Conservation (phyloP, 371 early-diverging fungal species). For the Parasitella parasitica region DNA sequence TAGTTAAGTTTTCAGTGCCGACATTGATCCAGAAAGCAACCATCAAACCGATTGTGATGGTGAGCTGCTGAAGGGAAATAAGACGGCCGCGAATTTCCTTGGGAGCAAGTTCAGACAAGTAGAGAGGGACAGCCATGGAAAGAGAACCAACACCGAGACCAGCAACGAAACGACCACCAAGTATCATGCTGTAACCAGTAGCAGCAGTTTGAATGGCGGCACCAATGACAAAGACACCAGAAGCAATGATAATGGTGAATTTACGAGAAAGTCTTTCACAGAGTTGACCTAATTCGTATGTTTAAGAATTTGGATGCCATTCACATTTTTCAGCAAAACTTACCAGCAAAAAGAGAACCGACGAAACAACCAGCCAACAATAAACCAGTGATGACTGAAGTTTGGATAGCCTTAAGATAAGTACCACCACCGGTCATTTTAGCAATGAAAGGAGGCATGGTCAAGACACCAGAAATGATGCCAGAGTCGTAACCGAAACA, state of each 20-base stretch:
- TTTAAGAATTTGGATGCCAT: no score
- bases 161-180: slow-evolving; percentile 68
- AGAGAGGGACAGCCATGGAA: slow-evolving; percentile 62
- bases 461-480: slow-evolving; percentile 51
- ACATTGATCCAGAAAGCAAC: slow-evolving; percentile 49
- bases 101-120: slow-evolving; percentile 61
- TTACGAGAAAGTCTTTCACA: slow-evolving; percentile 46
- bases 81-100: slow-evolving; percentile 54
- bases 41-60: slow-evolving; percentile 52
- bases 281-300: slow-evolving; percentile 30
- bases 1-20: slow-evolving; percentile 31
- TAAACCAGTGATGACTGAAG: slow-evolving; percentile 46
- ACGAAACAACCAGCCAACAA: slow-evolving; percentile 53
- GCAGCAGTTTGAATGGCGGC: slow-evolving; percentile 59
- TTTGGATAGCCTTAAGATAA: slow-evolving; percentile 34
- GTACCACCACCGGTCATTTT: slow-evolving; percentile 34
- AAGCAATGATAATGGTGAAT: slow-evolving; percentile 35
- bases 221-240: slow-evolving; percentile 38
- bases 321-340: no score
- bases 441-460: slow-evolving; percentile 42
- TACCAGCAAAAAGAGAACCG: slow-evolving; percentile 49
- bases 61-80: slow-evolving; percentile 48
- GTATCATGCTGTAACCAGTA: slow-evolving; percentile 50
- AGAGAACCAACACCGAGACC: slow-evolving; percentile 82
- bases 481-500: slow-evolving; percentile 59